Evolutionary conservation across 2,329 filamentous ascomycete genomes (phyloP).

Genomic region (Cordyceps fumosorosea): DNA sequence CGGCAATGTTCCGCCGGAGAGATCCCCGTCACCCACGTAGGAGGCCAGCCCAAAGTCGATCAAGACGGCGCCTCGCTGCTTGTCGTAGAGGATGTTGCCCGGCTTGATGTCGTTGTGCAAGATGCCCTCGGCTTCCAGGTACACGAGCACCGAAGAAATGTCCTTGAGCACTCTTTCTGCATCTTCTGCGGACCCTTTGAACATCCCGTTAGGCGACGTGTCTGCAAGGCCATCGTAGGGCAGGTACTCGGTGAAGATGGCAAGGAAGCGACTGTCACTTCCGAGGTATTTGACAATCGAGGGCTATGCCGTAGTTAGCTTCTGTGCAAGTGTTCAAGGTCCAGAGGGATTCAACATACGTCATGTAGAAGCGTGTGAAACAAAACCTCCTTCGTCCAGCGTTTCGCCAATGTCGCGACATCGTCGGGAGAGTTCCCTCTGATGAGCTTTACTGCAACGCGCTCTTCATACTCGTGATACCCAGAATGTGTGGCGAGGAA

Average conservation of each 20-base stretch:
- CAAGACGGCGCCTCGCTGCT: neutral
- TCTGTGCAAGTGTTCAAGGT: neutral
- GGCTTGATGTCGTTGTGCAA: slow-evolving; percentile 2
- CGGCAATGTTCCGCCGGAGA: neutral
- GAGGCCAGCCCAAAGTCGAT: neutral
- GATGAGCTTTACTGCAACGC: neutral
- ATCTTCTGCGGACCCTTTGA: neutral
- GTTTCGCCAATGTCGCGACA: neutral
- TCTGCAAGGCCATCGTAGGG: neutral
- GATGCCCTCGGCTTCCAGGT: neutral
- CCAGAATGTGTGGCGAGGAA: neutral
- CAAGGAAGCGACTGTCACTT: neutral
- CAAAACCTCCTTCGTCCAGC: neutral
- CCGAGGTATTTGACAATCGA: slow-evolving; percentile 1
- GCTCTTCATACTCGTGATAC: too few species aligned
- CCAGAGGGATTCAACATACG: neutral
- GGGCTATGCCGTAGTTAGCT: neutral
- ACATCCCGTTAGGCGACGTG: neutral
- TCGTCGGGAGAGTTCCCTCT: neutral
- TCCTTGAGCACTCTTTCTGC: neutral
- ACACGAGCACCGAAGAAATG: neutral
- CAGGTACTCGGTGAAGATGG: neutral
- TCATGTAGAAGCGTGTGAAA: neutral
- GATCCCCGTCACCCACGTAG: neutral
- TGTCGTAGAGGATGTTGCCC: neutral